Conservation (phyloP, 345 rosid species). For the Euphorbia tirucalli region DNA sequence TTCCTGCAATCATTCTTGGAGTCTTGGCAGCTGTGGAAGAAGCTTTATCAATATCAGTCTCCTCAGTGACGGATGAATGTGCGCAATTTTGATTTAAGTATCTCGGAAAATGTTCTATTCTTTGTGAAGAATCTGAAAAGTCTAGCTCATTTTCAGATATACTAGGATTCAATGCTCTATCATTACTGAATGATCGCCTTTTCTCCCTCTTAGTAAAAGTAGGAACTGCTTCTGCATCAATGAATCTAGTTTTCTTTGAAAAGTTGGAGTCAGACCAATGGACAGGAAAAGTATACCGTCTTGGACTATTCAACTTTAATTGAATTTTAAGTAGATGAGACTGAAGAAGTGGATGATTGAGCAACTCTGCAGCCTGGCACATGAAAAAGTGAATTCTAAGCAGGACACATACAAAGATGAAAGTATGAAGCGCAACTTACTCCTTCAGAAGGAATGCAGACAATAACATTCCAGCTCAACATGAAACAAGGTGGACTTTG, state of each 20-base stretch:
- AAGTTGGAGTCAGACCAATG: slow-evolving; percentile 45
- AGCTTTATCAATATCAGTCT: slow-evolving; percentile 31
- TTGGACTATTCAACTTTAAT: slow-evolving; percentile 63
- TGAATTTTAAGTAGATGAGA: slow-evolving; percentile 65
- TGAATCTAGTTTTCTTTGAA: slow-evolving; percentile 39
- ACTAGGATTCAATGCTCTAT: slow-evolving; percentile 21
- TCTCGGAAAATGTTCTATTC: slow-evolving; percentile 10
- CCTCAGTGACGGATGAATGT: slow-evolving; percentile 20
- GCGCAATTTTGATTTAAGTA: slow-evolving; percentile 1
- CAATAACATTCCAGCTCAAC: background rate
- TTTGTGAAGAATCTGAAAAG: slow-evolving; percentile 13
- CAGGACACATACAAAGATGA: background rate
- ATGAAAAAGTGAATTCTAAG: background rate
- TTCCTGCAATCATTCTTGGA: slow-evolving; percentile 35
- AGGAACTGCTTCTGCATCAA: slow-evolving; percentile 39
- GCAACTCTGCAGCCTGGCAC: slow-evolving; percentile 82
- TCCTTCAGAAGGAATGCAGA: background rate
- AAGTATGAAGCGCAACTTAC: background rate
- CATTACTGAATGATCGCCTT: slow-evolving; percentile 25
- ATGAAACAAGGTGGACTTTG: slow-evolving; percentile 4
- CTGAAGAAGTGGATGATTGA: slow-evolving; percentile 70
- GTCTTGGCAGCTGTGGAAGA: slow-evolving; percentile 34
- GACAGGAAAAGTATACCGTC: slow-evolving; percentile 47
- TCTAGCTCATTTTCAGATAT: slow-evolving; percentile 22
- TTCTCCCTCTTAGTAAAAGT: slow-evolving; percentile 29